A percentile compares a stretch with the other conserved stretches of the same genome.
Conservation (phyloP, 2,329 filamentous ascomycete species). For the Sclerotinia minor region DNA sequence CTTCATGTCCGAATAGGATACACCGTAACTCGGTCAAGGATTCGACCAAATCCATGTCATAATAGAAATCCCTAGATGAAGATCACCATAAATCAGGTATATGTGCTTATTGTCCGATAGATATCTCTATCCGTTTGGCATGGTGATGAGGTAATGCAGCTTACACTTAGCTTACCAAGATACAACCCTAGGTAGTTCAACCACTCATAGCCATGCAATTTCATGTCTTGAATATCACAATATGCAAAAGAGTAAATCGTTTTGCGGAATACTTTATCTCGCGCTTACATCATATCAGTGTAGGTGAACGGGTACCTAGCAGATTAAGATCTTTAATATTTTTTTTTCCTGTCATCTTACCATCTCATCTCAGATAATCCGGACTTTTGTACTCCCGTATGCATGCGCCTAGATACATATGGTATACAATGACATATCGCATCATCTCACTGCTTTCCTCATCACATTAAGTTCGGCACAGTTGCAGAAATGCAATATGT, state of each 20-base stretch:
- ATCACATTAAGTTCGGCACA: background rate
- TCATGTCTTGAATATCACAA: background rate
- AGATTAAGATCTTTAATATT: conserved; percentile 15
- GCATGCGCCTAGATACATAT: background rate
- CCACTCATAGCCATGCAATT: background rate
- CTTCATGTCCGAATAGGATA: conserved; percentile 2
- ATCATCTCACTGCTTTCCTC: background rate
- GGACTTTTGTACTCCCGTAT: background rate
- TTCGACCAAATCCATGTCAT: conserved; percentile 1
- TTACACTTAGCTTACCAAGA: conserved; percentile 12
- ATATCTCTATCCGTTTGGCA: conserved; percentile 1
- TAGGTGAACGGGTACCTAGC: conserved; percentile 1
- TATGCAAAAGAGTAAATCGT: background rate
- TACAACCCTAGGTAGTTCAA: background rate
- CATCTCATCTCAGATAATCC: conserved; percentile 8
- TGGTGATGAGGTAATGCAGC: conserved; percentile 1
- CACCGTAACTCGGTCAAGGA: background rate
- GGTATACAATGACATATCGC: conserved; percentile 6
- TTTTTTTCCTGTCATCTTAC: conserved; percentile 7
- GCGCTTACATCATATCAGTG: background rate
- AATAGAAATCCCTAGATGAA: conserved; percentile 1
- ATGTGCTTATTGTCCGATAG: conserved; percentile 10
- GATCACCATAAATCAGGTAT: background rate
- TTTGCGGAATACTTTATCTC: background rate
- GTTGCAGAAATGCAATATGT: conserved; percentile 1